Base-by-base conservation (phyloP, 352 stramenopile species). In the Phytophthora syringae region DNA sequence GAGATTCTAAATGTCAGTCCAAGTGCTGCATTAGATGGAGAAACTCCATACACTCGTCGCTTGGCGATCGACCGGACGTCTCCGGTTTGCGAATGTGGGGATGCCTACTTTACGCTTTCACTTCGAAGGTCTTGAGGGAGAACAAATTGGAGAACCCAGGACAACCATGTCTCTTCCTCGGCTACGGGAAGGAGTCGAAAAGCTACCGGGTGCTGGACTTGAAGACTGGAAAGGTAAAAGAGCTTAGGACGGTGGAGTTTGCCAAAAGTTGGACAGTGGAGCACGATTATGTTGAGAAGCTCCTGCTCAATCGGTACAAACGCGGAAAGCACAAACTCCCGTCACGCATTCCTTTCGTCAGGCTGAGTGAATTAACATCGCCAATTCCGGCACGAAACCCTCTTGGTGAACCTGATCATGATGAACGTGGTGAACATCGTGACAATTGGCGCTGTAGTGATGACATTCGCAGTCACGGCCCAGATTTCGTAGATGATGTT, bases 401-500 rank as follows among this genome's bases (percentile, higher is more conserved):
- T 32, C 27, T 32, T 32, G 5, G 27, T 9, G 27, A 32, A 32
- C n/a, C 27, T 9, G 27, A 32, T 32, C 5, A 9, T 32, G 27
- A 32, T 32, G 9, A 32, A 32, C 27, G 27, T 44, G 13, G 36
- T 22, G 51, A 67, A 27, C 30, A 51, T 39, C 28, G 30, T 16
- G 30, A 48, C 27, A 67, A 67, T 36, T 10, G 22, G 11, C 18
- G 39, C 13, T 55, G 59, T 16, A 47, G 30, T 42, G 20, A 55
- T 2, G 42, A 50, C 13, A 10, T 60, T 5, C 3, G 13, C 25
- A 42, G 11, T 25, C 1, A 48, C 22, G 54, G 28, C 40, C 13
- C n/a, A n/a, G n/a, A n/a, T n/a, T n/a, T n/a, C n/a, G 59, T 54
- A n/a, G 59, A 25, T 18, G 59, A 60, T 28, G n/a, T 50, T 55